Conservation (phyloP, 352 stramenopile species). For the Pythium utonaiense region DNA sequence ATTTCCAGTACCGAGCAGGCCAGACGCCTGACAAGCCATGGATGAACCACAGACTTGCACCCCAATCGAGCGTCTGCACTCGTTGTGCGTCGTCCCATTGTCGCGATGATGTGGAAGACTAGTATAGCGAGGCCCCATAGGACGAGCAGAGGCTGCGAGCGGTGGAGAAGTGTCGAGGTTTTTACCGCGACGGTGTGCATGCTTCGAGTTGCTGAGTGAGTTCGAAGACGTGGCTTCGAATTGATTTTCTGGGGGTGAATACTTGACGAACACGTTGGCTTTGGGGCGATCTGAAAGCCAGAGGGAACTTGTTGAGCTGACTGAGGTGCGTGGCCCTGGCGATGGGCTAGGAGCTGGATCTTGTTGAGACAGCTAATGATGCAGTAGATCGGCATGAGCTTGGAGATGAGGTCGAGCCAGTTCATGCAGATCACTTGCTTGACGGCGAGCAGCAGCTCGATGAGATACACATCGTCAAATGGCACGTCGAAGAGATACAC, state of each 20-base stretch:
- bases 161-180: neutral
- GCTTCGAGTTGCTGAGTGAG: neutral
- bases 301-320: neutral
- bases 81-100: neutral
- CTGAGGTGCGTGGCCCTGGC: neutral
- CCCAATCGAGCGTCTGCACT: neutral
- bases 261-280: neutral
- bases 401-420: slow-evolving; percentile 1
- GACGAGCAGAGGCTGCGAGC: neutral
- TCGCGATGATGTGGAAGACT: neutral
- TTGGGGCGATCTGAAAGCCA: neutral
- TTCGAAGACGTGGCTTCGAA: neutral
- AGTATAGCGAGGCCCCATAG: neutral
- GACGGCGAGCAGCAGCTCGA: neutral
- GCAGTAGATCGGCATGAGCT: slow-evolving; percentile 15
- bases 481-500: neutral
- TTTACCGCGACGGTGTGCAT: neutral
- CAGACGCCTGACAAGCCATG: neutral
- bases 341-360: neutral
- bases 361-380: slow-evolving; percentile 9
- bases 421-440: neutral
- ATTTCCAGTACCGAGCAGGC: slow-evolving; percentile 15
- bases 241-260: neutral
- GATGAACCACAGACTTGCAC: slow-evolving; percentile 3
- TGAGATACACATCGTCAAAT: neutral